A percentile compares a stretch with the other conserved stretches of the same genome.
phyloP scores from a whole-genome alignment of 2,329 filamentous ascomycete species.

The Aspergillus puulaauensis region DNA sequence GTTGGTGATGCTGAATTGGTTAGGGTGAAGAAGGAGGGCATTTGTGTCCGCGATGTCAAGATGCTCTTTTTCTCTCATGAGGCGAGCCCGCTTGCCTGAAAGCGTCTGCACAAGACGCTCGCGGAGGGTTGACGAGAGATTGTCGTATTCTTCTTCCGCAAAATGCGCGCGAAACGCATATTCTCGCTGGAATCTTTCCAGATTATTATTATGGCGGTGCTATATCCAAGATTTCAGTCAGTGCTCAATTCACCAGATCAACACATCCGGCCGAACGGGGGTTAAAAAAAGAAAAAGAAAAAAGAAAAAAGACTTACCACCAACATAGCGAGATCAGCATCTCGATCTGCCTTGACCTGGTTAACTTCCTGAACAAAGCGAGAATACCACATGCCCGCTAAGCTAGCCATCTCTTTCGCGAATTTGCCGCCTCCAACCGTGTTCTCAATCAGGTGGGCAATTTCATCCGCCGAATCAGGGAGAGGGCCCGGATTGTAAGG shows the following conservation, averaged over 20 bases:
- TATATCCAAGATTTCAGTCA: conserved; percentile 26
- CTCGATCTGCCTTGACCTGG: conserved; percentile 80
- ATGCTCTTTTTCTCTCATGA: conserved; percentile 66
- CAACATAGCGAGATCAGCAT: conserved; percentile 77
- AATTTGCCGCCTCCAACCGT: conserved; percentile 58
- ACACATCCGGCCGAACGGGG: not conserved
- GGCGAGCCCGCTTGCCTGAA: conserved; percentile 55
- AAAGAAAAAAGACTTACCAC: conserved; percentile 60
- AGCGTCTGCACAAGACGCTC: conserved; percentile 61
- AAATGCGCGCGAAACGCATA: conserved; percentile 61
- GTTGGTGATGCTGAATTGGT: conserved; percentile 65
- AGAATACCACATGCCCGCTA: conserved; percentile 77
- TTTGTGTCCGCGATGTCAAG: conserved; percentile 67
- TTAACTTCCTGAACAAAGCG: conserved; percentile 86
- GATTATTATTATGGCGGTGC: conserved; percentile 58
- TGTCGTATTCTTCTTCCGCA: conserved; percentile 62
- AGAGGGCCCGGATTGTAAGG: conserved; percentile 73
- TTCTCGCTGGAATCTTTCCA: conserved; percentile 56
- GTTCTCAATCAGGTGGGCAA: conserved; percentile 61
- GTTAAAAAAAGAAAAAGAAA: not conserved
- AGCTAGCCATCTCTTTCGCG: conserved; percentile 66
- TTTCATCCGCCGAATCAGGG: conserved; percentile 63
- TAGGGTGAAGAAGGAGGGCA: conserved; percentile 63
- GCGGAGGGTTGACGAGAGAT: conserved; percentile 59
- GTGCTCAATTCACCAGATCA: not conserved